Evolutionary conservation across 2,329 filamentous ascomycete genomes (phyloP).

Genomic region (Curvularia lunata): DNA sequence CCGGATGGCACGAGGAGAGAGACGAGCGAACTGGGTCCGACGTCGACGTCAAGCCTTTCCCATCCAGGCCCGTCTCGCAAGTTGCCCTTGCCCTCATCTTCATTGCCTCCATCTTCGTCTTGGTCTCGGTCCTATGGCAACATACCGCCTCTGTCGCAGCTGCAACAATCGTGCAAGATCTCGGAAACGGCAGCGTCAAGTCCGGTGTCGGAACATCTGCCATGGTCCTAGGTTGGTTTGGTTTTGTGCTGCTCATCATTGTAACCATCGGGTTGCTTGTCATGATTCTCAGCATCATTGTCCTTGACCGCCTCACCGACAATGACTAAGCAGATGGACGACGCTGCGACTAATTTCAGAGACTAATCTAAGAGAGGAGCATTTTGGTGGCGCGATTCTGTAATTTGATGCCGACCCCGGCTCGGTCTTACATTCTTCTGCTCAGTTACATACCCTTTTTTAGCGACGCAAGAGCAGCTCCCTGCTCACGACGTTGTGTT

Average conservation of each 20-base stretch:
- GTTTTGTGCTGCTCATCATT: constrained; percentile 89
- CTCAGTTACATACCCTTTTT: constrained; percentile 42
- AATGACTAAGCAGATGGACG: constrained; percentile 32
- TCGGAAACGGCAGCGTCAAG: constrained; percentile 86
- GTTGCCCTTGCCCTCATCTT: constrained; percentile 92
- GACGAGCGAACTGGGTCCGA: constrained; percentile 78
- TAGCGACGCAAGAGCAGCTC: constrained; percentile 30
- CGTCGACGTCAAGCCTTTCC: constrained; percentile 91
- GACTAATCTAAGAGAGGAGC: constrained; percentile 19
- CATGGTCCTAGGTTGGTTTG: constrained; percentile 98
- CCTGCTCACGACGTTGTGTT: constrained; percentile 32
- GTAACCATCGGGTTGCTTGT: constrained; percentile 93
- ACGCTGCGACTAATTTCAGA: constrained; percentile 5
- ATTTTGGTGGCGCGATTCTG: constrained; percentile 29
- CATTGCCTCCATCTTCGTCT: constrained; percentile 68
- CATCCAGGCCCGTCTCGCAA: constrained; percentile 89
- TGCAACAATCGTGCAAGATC: constrained; percentile 88
- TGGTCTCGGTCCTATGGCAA: constrained; percentile 79
- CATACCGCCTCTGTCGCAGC: constrained; percentile 97
- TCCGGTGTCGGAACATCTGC: constrained; percentile 91
- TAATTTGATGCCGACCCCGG: constrained; percentile 37
- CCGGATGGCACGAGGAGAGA: constrained; percentile 93
- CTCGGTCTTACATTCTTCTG: constrained; percentile 33
- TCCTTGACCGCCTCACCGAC: constrained; percentile 69
- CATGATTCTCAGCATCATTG: constrained; percentile 92